Base-by-base conservation (phyloP, 139 green algal genomes). In the Chlorella sp. region DNA sequence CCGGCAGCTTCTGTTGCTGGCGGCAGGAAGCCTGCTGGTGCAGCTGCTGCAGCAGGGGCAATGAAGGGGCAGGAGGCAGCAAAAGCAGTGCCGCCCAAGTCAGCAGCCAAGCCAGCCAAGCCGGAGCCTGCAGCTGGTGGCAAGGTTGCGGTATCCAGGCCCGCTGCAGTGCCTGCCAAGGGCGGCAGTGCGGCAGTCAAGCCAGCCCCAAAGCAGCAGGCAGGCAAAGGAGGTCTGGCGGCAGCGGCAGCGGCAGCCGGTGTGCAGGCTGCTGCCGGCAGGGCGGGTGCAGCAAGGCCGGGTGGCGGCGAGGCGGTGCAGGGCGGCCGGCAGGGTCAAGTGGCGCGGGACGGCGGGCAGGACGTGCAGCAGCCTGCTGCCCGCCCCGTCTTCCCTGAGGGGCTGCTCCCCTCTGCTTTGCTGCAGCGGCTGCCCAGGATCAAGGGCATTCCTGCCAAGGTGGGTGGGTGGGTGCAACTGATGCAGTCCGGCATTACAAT, bases 381-480 rank as follows among this genome's bases (percentile, higher is more conserved):
- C 51, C 51, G 51, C 11, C 51, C 51, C 13, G 51, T 15, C 51
- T 60, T 60, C 51, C 51, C 51, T 60, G 51, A 9, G 51, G 51
- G 51, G 12, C 51, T 60, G 51, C 51, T 20, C 2, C 51, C 51
- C 51, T 20, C 51, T 15, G 51, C 11, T 21, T 9, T 21, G 51
- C 51, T 60, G 51, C 51, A 60, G 51, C 51, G 51, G 51, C 51
- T 60, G 11, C 51, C 51, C 51, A 60, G 51, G 51, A 60, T 60
- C 51, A 20, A 15, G 15, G 51, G 51, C 51, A 60, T 60, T 15
- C 3, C 51, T 23, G 51, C 51, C 51, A 60, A 60, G 51, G 51
- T 60, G 51, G 32, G 82, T 83, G 70, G n/a, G 30, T 18, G 82
- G 70, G n/a, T n/a, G n/a, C n/a, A n/a, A n/a, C n/a, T n/a, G n/a